Evolutionary conservation across 2,329 filamentous ascomycete species (phyloP).

Genomic region (Elsinoe ampelina): DNA sequence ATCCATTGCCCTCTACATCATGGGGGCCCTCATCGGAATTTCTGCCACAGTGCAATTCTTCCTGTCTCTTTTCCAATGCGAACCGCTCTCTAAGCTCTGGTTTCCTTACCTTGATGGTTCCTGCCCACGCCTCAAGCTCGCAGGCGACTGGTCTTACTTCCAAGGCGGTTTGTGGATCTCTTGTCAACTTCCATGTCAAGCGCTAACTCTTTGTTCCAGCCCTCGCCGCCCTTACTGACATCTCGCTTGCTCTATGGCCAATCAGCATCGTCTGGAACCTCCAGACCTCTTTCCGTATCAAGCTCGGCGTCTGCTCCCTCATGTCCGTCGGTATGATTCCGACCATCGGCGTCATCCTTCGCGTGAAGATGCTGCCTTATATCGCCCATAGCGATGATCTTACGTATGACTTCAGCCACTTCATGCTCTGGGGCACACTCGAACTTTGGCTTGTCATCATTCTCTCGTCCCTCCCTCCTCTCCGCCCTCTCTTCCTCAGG

Average conservation of each 20-base stretch:
- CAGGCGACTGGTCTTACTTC: neutral
- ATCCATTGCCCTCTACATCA: neutral
- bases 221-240: neutral
- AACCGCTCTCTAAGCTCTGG: neutral
- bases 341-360: neutral
- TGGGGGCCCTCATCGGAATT: neutral
- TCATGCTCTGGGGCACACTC: neutral
- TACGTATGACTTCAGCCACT: conserved; percentile 1
- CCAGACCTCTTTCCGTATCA: neutral
- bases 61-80: neutral
- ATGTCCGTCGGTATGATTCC: conserved; percentile 9
- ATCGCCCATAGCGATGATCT: neutral
- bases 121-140: conserved; percentile 4
- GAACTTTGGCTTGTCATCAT: conserved; percentile 14
- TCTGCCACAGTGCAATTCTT: neutral
- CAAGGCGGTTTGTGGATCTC: neutral
- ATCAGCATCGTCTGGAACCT: conserved; percentile 9
- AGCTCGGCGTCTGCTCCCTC: conserved; percentile 9
- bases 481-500: conserved; percentile 11
- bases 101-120: neutral
- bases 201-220: neutral
- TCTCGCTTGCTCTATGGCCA: conserved; percentile 9
- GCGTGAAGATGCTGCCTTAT: neutral
- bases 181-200: neutral
- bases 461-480: conserved; percentile 9